Conservation (phyloP, 2,329 filamentous ascomycete species). For the Pseudogymnoascus sp. region DNA sequence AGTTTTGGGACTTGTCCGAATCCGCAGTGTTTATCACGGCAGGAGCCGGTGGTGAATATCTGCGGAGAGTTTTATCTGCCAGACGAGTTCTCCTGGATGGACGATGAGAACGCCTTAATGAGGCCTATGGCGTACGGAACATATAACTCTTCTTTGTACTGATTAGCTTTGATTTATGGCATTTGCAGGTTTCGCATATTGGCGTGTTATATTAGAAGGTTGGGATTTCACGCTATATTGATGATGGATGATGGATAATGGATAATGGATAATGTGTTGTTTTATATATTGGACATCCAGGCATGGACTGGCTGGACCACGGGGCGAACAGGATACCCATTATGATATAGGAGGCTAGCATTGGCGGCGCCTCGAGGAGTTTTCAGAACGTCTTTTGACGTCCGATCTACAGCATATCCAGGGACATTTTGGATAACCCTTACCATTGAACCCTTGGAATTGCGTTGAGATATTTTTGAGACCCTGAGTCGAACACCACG, state of each 20-base stretch:
- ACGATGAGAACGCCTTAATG: neutral
- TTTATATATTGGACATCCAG: neutral
- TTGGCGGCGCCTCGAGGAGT: neutral
- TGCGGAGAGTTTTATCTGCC: neutral
- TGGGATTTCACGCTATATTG: neutral
- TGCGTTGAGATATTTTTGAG: neutral
- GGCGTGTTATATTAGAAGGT: neutral
- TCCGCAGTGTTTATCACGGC: neutral
- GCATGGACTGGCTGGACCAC: conserved; percentile 1
- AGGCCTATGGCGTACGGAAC: neutral
- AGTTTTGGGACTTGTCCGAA: neutral
- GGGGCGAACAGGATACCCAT: neutral
- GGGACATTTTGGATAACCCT: neutral
- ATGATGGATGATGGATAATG: neutral
- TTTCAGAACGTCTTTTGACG: neutral
- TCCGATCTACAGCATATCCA: neutral
- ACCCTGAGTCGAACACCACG: conserved; percentile 3
- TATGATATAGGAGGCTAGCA: conserved; percentile 1
- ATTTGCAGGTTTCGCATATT: neutral
- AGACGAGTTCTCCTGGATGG: neutral
- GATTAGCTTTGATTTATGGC: neutral
- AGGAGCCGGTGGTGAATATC: neutral
- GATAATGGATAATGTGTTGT: neutral
- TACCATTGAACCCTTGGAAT: conserved; percentile 1
- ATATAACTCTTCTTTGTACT: neutral